Conservation (phyloP, 495 filamentous ascomycete genomes). For the Penicillium simplicissimum region DNA sequence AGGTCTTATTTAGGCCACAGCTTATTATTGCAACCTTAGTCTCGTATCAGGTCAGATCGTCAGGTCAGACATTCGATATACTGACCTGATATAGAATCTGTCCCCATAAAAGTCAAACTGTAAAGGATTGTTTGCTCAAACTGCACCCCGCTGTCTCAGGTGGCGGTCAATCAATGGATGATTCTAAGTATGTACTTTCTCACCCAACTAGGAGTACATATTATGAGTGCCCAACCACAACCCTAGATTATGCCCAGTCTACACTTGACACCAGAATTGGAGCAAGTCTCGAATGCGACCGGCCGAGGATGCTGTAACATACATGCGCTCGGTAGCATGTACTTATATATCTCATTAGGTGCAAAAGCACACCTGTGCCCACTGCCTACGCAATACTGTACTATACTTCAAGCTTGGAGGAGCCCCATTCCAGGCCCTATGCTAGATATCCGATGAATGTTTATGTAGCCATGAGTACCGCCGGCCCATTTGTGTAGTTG, state of each 20-base stretch:
- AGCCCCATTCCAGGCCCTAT: slow-evolving; percentile 10
- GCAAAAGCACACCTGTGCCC: too few relatives aligned
- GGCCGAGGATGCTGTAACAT: neutral
- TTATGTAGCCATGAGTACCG: neutral
- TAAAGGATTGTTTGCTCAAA: neutral
- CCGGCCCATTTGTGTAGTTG: neutral
- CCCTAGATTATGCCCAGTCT: too few relatives aligned
- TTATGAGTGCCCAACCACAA: too few relatives aligned
- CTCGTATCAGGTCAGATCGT: neutral
- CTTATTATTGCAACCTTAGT: neutral
- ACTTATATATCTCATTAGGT: too few relatives aligned
- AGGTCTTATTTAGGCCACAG: neutral
- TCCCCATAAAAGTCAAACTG: neutral
- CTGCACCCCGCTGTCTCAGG: too few relatives aligned
- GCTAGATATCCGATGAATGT: slow-evolving; percentile 9
- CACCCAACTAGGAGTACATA: too few relatives aligned
- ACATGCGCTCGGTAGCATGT: neutral
- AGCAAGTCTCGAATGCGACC: too few relatives aligned
- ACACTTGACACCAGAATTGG: too few relatives aligned
- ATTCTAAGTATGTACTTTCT: too few relatives aligned
- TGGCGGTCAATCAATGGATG: too few relatives aligned
- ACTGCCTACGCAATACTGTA: too few relatives aligned
- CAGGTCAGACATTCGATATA: neutral
- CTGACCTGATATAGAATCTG: neutral
- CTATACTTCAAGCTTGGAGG: neutral